Evolutionary conservation across 2,329 filamentous ascomycete genomes (phyloP).

Genomic region (Mariannaea sp.): DNA sequence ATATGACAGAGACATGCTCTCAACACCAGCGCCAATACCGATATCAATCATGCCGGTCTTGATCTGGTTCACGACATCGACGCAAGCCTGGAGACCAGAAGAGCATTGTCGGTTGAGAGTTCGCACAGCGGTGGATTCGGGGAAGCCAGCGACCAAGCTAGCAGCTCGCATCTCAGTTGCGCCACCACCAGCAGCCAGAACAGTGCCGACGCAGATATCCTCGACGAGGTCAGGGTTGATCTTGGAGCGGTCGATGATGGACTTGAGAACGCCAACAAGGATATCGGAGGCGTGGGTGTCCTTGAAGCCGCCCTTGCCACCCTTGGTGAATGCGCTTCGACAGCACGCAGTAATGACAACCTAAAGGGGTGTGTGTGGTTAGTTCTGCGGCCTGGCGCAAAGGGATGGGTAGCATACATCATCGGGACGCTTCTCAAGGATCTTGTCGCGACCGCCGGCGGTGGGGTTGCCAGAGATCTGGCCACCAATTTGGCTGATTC

Average conservation of each 20-base stretch:
- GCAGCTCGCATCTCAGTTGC: slow-evolving; percentile 97
- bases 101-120: slow-evolving; percentile 94
- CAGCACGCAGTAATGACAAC: slow-evolving; percentile 92
- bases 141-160: slow-evolving; percentile 87
- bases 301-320: slow-evolving; percentile 93
- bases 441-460: slow-evolving; percentile 56
- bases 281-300: slow-evolving; percentile 88
- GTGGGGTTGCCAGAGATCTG: slow-evolving; percentile 66
- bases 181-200: slow-evolving; percentile 89
- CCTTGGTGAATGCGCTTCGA: slow-evolving; percentile 89
- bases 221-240: slow-evolving; percentile 89
- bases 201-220: slow-evolving; percentile 89
- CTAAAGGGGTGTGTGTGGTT: slow-evolving; percentile 44
- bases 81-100: slow-evolving; percentile 87
- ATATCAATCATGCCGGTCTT: slow-evolving; percentile 91
- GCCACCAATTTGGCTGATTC: slow-evolving; percentile 64
- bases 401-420: slow-evolving; percentile 55
- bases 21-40: slow-evolving; percentile 90
- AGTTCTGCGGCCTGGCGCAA: slow-evolving; percentile 23
- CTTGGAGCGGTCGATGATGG: slow-evolving; percentile 79
- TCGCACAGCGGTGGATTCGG: slow-evolving; percentile 81
- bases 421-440: slow-evolving; percentile 69
- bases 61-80: slow-evolving; percentile 94
- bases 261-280: slow-evolving; percentile 80
- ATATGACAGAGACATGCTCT: slow-evolving; percentile 95